phyloP scores from a whole-genome alignment of 306 rosid genomes.

The Mimosa pudica region DNA sequence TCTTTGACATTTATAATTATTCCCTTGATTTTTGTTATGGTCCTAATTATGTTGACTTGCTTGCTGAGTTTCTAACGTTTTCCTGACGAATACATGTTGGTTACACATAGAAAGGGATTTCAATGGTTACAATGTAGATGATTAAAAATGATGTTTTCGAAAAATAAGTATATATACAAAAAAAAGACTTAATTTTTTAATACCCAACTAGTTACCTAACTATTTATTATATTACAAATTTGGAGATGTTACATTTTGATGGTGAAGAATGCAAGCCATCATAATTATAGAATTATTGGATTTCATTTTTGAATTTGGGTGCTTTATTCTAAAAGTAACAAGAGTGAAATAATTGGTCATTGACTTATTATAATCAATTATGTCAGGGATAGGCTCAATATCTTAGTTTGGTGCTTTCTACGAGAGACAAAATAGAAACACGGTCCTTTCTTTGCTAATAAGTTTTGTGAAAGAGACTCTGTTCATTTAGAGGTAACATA shows the following conservation, averaged over 20 bases:
- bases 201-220: too few relatives aligned
- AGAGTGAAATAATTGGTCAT: constrained; percentile 7
- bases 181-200: too few relatives aligned
- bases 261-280: background rate
- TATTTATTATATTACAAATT: too few relatives aligned
- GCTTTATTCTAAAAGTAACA: background rate
- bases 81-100: too few relatives aligned
- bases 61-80: too few relatives aligned
- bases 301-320: background rate
- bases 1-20: too few relatives aligned
- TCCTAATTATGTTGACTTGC: too few relatives aligned
- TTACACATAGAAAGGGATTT: too few relatives aligned
- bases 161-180: too few relatives aligned
- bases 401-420: background rate
- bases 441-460: background rate
- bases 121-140: too few relatives aligned
- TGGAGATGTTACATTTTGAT: background rate
- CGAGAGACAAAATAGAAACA: background rate
- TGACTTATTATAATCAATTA: background rate
- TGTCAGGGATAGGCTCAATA: background rate
- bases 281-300: background rate
- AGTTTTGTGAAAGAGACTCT: background rate
- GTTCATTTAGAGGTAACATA: background rate
- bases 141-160: too few relatives aligned
- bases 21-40: too few relatives aligned